Percentiles rank a stretch among this genome's conserved stretches.
Conservation (phyloP, 1,284 basidiomycete genomes). For the Puccinia polysora region DNA sequence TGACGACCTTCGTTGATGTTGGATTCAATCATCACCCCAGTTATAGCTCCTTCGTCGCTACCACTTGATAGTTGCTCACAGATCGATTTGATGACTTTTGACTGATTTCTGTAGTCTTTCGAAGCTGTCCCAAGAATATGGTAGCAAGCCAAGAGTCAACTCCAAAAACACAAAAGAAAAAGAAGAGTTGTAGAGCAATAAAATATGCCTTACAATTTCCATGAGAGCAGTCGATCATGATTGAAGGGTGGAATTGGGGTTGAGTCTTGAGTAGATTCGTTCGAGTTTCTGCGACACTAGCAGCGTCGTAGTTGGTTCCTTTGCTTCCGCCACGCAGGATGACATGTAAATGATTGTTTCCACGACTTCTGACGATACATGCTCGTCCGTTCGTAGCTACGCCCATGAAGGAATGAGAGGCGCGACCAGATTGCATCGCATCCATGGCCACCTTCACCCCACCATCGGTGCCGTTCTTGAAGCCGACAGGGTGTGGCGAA, state of each 20-base stretch:
- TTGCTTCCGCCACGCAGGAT: slow-evolving; percentile 52
- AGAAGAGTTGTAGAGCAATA: neutral
- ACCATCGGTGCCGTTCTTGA: slow-evolving; percentile 54
- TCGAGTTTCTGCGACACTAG: slow-evolving; percentile 26
- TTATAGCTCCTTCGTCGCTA: slow-evolving; percentile 64
- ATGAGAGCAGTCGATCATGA: slow-evolving; percentile 53
- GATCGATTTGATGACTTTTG: slow-evolving; percentile 64
- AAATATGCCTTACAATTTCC: slow-evolving; percentile 47
- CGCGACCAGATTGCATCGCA: slow-evolving; percentile 51
- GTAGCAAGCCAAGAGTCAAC: too few relatives aligned
- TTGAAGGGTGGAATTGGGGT: slow-evolving; percentile 45
- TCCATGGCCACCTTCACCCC: slow-evolving; percentile 52
- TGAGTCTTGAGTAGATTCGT: slow-evolving; percentile 47
- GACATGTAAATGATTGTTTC: slow-evolving; percentile 56
- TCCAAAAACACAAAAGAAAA: too few relatives aligned
- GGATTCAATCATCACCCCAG: slow-evolving; percentile 94
- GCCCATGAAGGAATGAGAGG: slow-evolving; percentile 53
- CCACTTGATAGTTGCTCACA: slow-evolving; percentile 73
- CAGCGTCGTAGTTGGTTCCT: slow-evolving; percentile 43
- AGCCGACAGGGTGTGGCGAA: slow-evolving; percentile 52
- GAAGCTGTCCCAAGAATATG: too few relatives aligned
- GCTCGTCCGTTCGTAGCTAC: slow-evolving; percentile 62
- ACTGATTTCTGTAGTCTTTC: slow-evolving; percentile 53
- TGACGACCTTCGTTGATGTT: slow-evolving; percentile 67
- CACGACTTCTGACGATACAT: slow-evolving; percentile 88